phyloP scores from a whole-genome alignment of 164 flowering plant species.

The Nymphaea colorata region DNA sequence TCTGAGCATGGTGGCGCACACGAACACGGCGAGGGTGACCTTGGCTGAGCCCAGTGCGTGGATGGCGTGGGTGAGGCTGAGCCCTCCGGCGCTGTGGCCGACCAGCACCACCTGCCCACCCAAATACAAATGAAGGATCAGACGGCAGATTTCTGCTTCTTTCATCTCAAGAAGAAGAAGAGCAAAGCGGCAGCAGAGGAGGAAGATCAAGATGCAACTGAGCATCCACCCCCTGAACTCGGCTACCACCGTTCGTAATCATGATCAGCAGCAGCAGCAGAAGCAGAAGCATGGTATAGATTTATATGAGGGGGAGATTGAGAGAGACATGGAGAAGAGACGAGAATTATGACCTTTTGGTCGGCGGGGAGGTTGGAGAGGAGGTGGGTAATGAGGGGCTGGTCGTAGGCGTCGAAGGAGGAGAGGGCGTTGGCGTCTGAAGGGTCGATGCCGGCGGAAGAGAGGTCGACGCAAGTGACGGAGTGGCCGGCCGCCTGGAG shows the following conservation, averaged over 20 bases:
- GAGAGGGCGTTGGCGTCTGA: slow-evolving; percentile 30
- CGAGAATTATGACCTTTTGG: slow-evolving; percentile 29
- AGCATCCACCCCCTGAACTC: too few species aligned
- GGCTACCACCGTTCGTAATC: too few species aligned
- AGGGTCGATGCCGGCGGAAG: slow-evolving; percentile 36
- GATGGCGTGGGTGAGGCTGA: slow-evolving; percentile 51
- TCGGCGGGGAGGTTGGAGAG: slow-evolving; percentile 34
- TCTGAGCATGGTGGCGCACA: slow-evolving; percentile 73
- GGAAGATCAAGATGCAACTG: too few species aligned
- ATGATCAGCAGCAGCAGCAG: neutral
- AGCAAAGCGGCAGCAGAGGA: too few species aligned
- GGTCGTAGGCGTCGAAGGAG: slow-evolving; percentile 52
- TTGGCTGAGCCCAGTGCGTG: slow-evolving; percentile 38
- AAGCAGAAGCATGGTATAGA: neutral
- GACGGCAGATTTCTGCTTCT: too few species aligned
- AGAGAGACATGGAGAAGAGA: neutral
- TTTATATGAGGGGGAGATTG: neutral
- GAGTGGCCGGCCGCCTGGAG: slow-evolving; percentile 58
- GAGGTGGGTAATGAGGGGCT: slow-evolving; percentile 44
- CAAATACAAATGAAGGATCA: too few species aligned
- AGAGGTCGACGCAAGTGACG: slow-evolving; percentile 64
- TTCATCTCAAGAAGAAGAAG: too few species aligned
- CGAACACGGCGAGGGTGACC: slow-evolving; percentile 46
- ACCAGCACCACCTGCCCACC: neutral
- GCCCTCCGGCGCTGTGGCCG: slow-evolving; percentile 95